phyloP scores from a whole-genome alignment of 257 asterid species.

The Solanum clarkiae region DNA sequence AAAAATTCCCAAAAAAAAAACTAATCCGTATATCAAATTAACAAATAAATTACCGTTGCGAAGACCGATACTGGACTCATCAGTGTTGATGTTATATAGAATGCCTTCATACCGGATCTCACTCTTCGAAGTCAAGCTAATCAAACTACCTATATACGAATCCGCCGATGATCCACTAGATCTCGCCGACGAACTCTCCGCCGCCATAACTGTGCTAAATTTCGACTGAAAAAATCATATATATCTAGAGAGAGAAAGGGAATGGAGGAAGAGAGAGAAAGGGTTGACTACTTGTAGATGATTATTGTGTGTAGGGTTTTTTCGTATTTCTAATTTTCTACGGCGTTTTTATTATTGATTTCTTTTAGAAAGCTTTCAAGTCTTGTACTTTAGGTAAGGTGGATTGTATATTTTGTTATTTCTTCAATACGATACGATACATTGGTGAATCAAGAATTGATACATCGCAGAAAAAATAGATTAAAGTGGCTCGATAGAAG shows the following conservation, averaged over 20 bases:
- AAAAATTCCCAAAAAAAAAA: neutral
- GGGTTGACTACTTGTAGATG: neutral
- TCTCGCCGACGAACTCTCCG: constrained; percentile 36
- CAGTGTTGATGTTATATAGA: constrained; percentile 79
- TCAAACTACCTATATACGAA: constrained; percentile 84
- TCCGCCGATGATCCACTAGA: constrained; percentile 72
- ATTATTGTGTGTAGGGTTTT: constrained; percentile 1
- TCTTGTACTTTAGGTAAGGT: neutral
- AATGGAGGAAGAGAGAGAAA: neutral
- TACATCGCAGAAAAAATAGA: too few species aligned
- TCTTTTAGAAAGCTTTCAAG: neutral
- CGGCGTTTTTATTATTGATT: neutral
- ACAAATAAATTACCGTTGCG: constrained; percentile 48
- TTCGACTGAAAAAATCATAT: neutral
- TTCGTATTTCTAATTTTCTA: neutral
- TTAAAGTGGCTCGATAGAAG: neutral
- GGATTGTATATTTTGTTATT: neutral
- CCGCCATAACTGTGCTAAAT: neutral
- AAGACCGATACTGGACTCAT: constrained; percentile 91
- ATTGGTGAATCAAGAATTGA: neutral
- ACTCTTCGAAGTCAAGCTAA: constrained; percentile 91
- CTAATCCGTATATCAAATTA: neutral
- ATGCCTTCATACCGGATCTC: constrained; percentile 95
- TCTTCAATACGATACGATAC: neutral
- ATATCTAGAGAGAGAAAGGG: neutral